A percentile compares a stretch with the other conserved stretches of the same genome.
These are phyloP conservation scores for Wickerhamomyces canadensis DNA, from an alignment of 805 yeast genomes.

Conservation along the genomic window DNA sequence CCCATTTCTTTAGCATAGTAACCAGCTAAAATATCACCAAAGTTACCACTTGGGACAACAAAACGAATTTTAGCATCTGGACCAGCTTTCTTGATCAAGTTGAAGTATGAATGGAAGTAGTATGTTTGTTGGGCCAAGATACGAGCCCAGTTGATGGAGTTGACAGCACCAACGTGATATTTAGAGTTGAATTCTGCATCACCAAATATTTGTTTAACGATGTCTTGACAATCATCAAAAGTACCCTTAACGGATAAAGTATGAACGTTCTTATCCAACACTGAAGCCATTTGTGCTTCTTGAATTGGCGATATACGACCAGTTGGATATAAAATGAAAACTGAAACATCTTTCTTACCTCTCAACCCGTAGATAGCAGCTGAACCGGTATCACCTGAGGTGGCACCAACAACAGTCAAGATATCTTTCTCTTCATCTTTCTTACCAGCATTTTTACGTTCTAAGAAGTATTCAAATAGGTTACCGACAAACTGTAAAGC, in stretches of 20 bases:
- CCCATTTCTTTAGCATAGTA: conserved; percentile 95
- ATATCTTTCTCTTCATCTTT: conserved; percentile 60
- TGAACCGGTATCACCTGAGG: conserved; percentile 98
- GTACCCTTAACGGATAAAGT: conserved; percentile 94
- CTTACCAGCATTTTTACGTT: conserved; percentile 58
- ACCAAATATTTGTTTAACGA: conserved; percentile 89
- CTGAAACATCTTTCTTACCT: conserved; percentile 96
- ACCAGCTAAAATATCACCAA: conserved; percentile 97
- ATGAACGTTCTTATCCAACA: conserved; percentile 86
- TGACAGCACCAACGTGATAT: conserved; percentile 95
- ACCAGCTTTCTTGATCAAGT: conserved; percentile 40
- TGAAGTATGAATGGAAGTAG: conserved; percentile 90
- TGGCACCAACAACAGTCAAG: conserved; percentile 97
- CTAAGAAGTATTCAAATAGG: conserved; percentile 85
- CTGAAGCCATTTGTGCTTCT: conserved; percentile 98
- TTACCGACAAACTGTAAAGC: conserved; percentile 98
- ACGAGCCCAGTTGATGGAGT: conserved; percentile 99
- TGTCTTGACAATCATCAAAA: conserved; percentile 97
- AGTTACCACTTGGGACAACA: conserved; percentile 97
- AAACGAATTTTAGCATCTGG: conserved; percentile 54
- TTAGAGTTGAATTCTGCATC: conserved; percentile 82
- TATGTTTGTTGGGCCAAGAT: conserved; percentile 96
- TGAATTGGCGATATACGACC: conserved; percentile 97
- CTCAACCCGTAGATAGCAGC: conserved; percentile 98
- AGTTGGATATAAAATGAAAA: conserved; percentile 92